Evolutionary conservation across 495 filamentous ascomycete species (phyloP).

Genomic region (Hypoxylon crocopeplum): DNA sequence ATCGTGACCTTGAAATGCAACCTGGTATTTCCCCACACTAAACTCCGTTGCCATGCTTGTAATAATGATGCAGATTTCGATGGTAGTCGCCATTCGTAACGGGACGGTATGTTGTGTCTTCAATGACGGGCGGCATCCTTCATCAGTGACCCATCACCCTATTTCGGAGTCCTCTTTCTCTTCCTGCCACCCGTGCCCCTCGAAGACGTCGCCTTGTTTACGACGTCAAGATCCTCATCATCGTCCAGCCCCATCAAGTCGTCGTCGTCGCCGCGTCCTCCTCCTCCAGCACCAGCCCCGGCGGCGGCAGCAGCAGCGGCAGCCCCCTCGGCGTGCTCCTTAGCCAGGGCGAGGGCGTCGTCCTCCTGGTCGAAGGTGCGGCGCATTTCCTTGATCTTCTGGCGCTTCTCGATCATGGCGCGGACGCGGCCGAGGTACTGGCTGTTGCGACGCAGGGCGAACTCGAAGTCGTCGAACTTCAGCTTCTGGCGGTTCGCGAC

Average conservation of each 20-base stretch:
- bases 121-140: not conserved
- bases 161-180: conserved; percentile 43
- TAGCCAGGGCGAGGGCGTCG: conserved; percentile 49
- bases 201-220: conserved; percentile 18
- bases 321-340: conserved; percentile 26
- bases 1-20: conserved; percentile 28
- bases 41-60: conserved; percentile 41
- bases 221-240: conserved; percentile 30
- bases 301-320: conserved; percentile 6
- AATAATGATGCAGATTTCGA: conserved; percentile 26
- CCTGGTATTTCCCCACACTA: conserved; percentile 32
- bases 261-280: conserved; percentile 16
- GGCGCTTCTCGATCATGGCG: conserved; percentile 82
- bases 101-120: not conserved
- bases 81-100: not conserved
- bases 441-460: conserved; percentile 83
- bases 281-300: too few relatives aligned
- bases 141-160: conserved; percentile 11
- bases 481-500: conserved; percentile 89
- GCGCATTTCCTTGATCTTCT: conserved; percentile 76
- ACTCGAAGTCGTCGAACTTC: conserved; percentile 97
- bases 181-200: conserved; percentile 48
- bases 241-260: conserved; percentile 25
- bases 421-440: conserved; percentile 87
- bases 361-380: conserved; percentile 64